Percentiles rank a stretch among this genome's conserved stretches.
Conservation (phyloP, 164 flowering plant species). For the grape (Vitis vinifera) region ASM3070453v1 NC_081812.1:22034501-22035000, state of each 20-base stretch:
- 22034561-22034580: constrained; percentile 37
- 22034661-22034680: constrained; percentile 49
- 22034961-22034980: constrained; percentile 59
- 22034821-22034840: constrained; percentile 70
- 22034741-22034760: constrained; percentile 78
- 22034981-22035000: constrained; percentile 81
- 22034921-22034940: constrained; percentile 97
- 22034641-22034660: constrained; percentile 35
- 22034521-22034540: constrained; percentile 43
- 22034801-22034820: constrained; percentile 88
- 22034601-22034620: constrained; percentile 50
- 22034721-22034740: constrained; percentile 36
- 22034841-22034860: constrained; percentile 80
- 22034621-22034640: constrained; percentile 23
- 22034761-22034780: constrained; percentile 69
- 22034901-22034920: constrained; percentile 70
- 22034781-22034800: constrained; percentile 68
- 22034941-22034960: constrained; percentile 91
- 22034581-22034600: constrained; percentile 41
- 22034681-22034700: constrained; percentile 57
- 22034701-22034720: constrained; percentile 70
- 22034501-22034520: constrained; percentile 38
- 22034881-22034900: constrained; percentile 75
- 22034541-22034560: constrained; percentile 39
- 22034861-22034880: constrained; percentile 79